These are phyloP conservation scores for Coniochaeta ligniaria DNA, from an alignment of 2,329 filamentous ascomycete species.

Conservation along the genomic window DNA sequence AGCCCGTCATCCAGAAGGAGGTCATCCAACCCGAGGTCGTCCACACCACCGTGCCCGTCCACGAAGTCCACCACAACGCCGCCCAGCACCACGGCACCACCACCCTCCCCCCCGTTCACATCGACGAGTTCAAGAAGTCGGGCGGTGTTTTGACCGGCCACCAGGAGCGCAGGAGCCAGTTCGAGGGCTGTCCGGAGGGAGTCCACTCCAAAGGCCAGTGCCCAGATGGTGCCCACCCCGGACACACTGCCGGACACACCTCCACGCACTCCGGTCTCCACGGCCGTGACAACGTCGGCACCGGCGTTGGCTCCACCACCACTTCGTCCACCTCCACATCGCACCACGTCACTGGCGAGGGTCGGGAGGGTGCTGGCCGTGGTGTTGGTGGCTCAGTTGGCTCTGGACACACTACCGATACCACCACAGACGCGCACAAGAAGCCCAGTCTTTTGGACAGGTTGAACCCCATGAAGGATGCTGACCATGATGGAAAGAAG, in stretches of 20 bases:
- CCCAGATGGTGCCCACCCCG: neutral
- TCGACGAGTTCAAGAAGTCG: conserved; percentile 53
- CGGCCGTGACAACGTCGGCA: neutral
- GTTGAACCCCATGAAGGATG: conserved; percentile 45
- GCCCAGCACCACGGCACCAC: conserved; percentile 60
- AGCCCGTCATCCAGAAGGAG: conserved; percentile 65
- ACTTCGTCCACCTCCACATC: neutral
- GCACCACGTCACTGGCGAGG: neutral
- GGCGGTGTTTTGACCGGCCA: conserved; percentile 47
- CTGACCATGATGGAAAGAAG: conserved; percentile 47
- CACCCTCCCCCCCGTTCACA: conserved; percentile 54
- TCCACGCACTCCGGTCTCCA: neutral
- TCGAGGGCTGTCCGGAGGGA: conserved; percentile 51
- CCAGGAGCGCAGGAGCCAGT: conserved; percentile 47
- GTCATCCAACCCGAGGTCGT: conserved; percentile 59
- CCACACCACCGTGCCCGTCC: conserved; percentile 65
- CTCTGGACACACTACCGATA: neutral
- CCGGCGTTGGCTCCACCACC: neutral
- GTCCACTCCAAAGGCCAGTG: conserved; percentile 26
- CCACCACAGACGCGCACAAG: conserved; percentile 8
- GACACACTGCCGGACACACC: neutral
- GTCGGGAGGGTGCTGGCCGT: neutral
- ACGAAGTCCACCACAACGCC: conserved; percentile 63
- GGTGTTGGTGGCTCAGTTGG: neutral
- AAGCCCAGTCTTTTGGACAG: conserved; percentile 44